Evolutionary conservation across 192 early-diverging fungal genomes (phyloP), one percentile per base, ranked within the genome.

Genomic region (Backusella westeae): DNA sequence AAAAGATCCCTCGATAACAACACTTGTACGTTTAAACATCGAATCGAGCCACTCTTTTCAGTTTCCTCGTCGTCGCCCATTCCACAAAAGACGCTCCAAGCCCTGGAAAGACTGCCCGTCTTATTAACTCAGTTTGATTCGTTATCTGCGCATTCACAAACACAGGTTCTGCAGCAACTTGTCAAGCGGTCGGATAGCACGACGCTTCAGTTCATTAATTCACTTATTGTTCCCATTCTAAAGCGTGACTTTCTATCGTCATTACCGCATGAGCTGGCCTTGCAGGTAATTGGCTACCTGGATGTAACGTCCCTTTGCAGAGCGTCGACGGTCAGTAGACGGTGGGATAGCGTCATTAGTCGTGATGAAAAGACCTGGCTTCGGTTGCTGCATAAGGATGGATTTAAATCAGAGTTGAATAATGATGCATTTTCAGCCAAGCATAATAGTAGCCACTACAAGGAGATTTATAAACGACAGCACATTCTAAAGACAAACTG

Each of bases 181-280:
- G 15, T 69, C 6, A 35, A 12, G n/a, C 68, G 36, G 3, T 71
- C 70, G 1, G n/a, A 44, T 34, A 44, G 39, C 8, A 26, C 6
- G 7, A 91, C 93, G 1, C 89, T 99, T 76, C 96, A 97, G 82
- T 95, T 95, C 84, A 92, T 95, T 14, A 91, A 90, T 67, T 88
- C 92, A 29, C 82, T 95, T 15, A 90, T 99, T 70, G 84, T 93
- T 41, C 95, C 97, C 1, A 90, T 92, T 15, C 87, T 98, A 77
- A 94, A 95, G 74, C 89, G 93, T 80, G 96, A 99, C 85, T 96
- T 97, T 84, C 70, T 99, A 12, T 87, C 86, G 26, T 85, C 86
- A 2, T 81, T 95, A 73, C 94, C 94, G 12, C 63, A 81, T 26
- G 92, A 94, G 71, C 80, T 93, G n/a, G 79, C 88, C 49, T 88